Evolutionary conservation across 768 basidiomycete genomes (phyloP), one percentile per base, ranked within the genome.

Genomic region (Rhodosporidiobolus sp.): DNA sequence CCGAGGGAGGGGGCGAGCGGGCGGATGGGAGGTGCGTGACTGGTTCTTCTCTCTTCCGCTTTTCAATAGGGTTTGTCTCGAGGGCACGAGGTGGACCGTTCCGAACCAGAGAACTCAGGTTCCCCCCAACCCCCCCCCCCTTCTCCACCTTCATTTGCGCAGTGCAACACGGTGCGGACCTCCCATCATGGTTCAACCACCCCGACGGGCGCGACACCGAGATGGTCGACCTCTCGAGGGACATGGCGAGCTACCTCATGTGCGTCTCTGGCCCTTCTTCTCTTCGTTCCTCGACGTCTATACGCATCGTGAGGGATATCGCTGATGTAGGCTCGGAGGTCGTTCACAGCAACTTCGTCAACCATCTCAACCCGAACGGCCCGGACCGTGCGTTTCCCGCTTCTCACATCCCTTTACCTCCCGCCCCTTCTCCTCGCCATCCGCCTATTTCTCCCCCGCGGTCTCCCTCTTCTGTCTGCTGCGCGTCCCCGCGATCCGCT

Each of bases 171-270:
- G 66, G 69, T 5, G 74, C 74, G 10, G 74, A 75, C 30, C 24
- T 75, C 2, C 43, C 62, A 6, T 48, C 63, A 2, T 75, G 74
- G 74, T 76, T 76, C 64, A 56, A 55, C 10, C 68, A 76, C 28
- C 63, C 74, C 0, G 70, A 69, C 22, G 60, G 35, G 6, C n/a
- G 58, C 2, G 71, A 76, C 46, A 26, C 14, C 0, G 60, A 52
- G 30, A 61, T 76, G 57, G 35, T 66, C n/a, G 32, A 55, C 20
- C 50, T 72, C 8, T 59, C 60, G 17, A 43, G 65, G 22, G 58
- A 76, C 26, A 76, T 72, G 74, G 54, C 67, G 10, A 60, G 67
- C 30, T 72, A 76, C 48, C 70, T 72, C 62, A 69, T 76, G 70
- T 76, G 32, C 55, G 61, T 62, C 12, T 3, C 24, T 9, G 26